Base-by-base conservation (phyloP, 139 green algal species). In the Coccomyxa sp. region DNA sequence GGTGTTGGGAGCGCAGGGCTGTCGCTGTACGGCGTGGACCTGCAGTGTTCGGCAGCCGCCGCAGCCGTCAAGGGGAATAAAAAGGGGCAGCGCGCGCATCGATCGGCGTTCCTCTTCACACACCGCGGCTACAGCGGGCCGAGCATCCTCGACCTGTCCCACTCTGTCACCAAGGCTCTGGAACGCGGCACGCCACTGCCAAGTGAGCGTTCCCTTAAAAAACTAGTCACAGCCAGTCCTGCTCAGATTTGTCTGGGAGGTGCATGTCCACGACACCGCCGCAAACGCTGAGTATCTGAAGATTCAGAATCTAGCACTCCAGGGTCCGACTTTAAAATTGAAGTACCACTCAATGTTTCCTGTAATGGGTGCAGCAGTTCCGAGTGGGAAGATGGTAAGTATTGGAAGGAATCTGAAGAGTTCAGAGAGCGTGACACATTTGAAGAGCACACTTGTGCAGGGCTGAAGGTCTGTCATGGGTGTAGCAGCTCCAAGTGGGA, bases 21-120 rank as follows among this genome's bases (percentile, higher is more conserved):
- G 9, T 92, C 91, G 0, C 82, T 94, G 81, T 88, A 92, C 27
- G 77, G 31, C 17, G 87, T 85, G 0, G 66, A 89, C 74, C 76
- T 89, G 15, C 67, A 83, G 12, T 57, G 38, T 17, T 63, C 45
- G 58, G 32, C 77, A 84, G 80, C 66, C 13, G 66, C 58, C 58
- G 31, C 38, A 25, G 77, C 67, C 16, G 75, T 79, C 30, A 90
- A 89, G 67, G 90, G 87, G 82, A 89, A 86, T 68, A 82, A 67
- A 57, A 88, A 75, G 67, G 45, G 31, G 32, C 78, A 77, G 60
- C 60, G 79, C 0, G 89, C 94, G 32, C 81, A 88, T n/a, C 88
- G 95, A 27, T 88, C 86, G 0, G 91, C 88, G 0, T 88, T 98
- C 81, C 88, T 98, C 45, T 97, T 98, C 83, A 98, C 94, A 0